These are phyloP conservation scores for Fusarium albidum DNA, from an alignment of 2,329 filamentous ascomycete genomes.

Conservation along the genomic window DNA sequence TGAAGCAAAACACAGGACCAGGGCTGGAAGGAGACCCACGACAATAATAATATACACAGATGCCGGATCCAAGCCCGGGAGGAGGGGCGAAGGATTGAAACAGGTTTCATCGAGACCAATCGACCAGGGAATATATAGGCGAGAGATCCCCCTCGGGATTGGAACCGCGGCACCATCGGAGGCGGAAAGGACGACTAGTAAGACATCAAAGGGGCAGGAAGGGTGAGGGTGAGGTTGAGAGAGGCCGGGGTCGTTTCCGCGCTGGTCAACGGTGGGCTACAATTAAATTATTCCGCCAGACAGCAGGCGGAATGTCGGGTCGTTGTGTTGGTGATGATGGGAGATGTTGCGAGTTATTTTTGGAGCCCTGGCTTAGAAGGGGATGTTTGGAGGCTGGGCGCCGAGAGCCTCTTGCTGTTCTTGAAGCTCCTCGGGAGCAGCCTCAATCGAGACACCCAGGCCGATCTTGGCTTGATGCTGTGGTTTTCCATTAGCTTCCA, in stretches of 20 bases:
- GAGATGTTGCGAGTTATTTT: constrained; percentile 11
- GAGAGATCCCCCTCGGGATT: constrained; percentile 5
- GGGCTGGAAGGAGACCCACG: constrained; percentile 24
- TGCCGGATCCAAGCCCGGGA: constrained; percentile 13
- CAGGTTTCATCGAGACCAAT: constrained; percentile 9
- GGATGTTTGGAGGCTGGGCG: constrained; percentile 65
- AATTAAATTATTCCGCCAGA: constrained; percentile 41
- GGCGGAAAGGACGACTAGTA: constrained; percentile 41
- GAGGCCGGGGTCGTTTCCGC: constrained; percentile 30
- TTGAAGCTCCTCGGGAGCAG: constrained; percentile 84
- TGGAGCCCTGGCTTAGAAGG: constrained; percentile 61
- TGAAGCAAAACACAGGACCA: constrained; percentile 29
- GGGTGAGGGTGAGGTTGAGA: too few species aligned
- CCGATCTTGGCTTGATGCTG: constrained; percentile 96
- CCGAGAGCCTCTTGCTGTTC: constrained; percentile 77
- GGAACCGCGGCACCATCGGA: constrained; percentile 33
- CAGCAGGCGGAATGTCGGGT: constrained; percentile 31
- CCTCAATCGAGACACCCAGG: constrained; percentile 90
- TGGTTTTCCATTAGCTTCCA: constrained; percentile 27
- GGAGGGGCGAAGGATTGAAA: too few species aligned
- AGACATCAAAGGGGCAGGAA: constrained; percentile 38
- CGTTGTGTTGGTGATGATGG: constrained; percentile 30
- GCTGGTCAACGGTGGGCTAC: constrained; percentile 37
- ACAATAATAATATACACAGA: constrained; percentile 44
- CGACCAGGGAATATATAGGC: constrained; percentile 17